Evolutionary conservation across 495 filamentous ascomycete species (phyloP).

Genomic region (Penicillium maclennaniae): DNA sequence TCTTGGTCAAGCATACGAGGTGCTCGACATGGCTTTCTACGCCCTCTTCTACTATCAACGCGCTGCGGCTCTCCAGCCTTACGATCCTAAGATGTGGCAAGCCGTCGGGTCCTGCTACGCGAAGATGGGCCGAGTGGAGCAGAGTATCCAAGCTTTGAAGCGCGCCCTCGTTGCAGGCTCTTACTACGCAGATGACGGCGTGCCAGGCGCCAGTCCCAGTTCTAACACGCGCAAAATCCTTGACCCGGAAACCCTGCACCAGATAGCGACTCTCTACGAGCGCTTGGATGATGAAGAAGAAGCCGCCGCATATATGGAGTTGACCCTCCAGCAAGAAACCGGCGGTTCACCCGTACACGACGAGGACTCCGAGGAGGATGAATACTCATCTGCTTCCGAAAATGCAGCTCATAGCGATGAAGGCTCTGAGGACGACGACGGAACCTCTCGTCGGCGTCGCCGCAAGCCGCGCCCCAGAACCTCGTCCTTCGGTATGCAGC

Average conservation of each 20-base stretch:
- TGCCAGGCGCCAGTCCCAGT: slow-evolving; percentile 21
- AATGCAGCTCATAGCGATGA: slow-evolving; percentile 27
- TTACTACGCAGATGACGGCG: slow-evolving; percentile 63
- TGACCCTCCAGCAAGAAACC: slow-evolving; percentile 81
- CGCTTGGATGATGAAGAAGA: slow-evolving; percentile 68
- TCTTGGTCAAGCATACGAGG: slow-evolving; percentile 93
- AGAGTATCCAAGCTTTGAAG: slow-evolving; percentile 92
- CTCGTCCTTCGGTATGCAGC: slow-evolving; percentile 42
- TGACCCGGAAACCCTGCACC: slow-evolving; percentile 84
- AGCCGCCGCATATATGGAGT: slow-evolving; percentile 88
- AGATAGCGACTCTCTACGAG: slow-evolving; percentile 89
- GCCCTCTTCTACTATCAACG: slow-evolving; percentile 97
- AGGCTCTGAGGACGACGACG: slow-evolving; percentile 36
- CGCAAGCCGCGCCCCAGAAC: slow-evolving; percentile 21
- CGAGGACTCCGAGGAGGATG: slow-evolving; percentile 33
- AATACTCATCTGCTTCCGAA: slow-evolving; percentile 23
- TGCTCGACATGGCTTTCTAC: slow-evolving; percentile 96
- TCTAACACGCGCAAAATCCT: slow-evolving; percentile 50
- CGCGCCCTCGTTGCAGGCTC: slow-evolving; percentile 80
- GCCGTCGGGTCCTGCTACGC: slow-evolving; percentile 88
- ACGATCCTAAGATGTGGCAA: slow-evolving; percentile 98
- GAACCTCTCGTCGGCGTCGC: slow-evolving; percentile 13
- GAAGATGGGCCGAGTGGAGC: slow-evolving; percentile 73
- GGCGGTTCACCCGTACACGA: slow-evolving; percentile 46
- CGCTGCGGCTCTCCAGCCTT: slow-evolving; percentile 82